Conservation (phyloP, 345 rosid genomes). For the Arabidopsis arenosa region DNA sequence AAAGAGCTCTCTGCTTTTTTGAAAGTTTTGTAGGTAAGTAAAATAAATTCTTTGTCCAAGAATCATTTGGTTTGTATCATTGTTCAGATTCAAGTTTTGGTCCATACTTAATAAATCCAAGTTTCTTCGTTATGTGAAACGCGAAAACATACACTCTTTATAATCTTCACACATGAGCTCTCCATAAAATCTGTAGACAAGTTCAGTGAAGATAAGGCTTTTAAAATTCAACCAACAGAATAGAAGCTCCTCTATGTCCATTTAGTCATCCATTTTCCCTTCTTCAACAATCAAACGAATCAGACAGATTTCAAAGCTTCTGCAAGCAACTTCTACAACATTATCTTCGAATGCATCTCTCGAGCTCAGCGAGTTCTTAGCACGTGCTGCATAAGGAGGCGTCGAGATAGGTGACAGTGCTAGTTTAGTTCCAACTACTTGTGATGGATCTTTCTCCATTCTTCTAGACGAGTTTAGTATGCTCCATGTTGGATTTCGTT, state of each 20-base stretch:
- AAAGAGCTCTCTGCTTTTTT: background rate
- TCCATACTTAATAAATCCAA: slow-evolving; percentile 11
- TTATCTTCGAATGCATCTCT: slow-evolving; percentile 42
- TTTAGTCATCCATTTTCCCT: no score
- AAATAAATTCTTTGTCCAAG: background rate
- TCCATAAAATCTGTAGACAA: slow-evolving; percentile 78
- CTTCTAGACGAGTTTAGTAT: no score
- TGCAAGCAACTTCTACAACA: slow-evolving; percentile 71
- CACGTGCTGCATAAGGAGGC: background rate
- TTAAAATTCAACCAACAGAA: slow-evolving; percentile 4
- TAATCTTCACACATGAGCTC: slow-evolving; percentile 50
- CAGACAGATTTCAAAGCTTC: slow-evolving; percentile 82
- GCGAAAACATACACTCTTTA: background rate
- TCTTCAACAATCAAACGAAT: slow-evolving; percentile 46
- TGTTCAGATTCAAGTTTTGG: slow-evolving; percentile 28
- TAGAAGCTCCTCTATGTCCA: background rate
- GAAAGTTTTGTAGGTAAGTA: slow-evolving; percentile 27
- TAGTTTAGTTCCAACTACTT: no score
- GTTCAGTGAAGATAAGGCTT: slow-evolving; percentile 66
- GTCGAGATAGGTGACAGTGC: background rate
- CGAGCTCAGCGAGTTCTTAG: slow-evolving; percentile 1
- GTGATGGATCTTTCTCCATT: no score
- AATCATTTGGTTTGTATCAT: slow-evolving; percentile 15
- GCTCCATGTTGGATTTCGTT: no score
- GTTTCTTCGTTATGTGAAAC: slow-evolving; percentile 10